Percentiles rank a stretch among this genome's conserved stretches.
Evolutionary conservation across 805 yeast genomes (phyloP).

Genomic region (Tetrapisispora namnaoensis): DNA sequence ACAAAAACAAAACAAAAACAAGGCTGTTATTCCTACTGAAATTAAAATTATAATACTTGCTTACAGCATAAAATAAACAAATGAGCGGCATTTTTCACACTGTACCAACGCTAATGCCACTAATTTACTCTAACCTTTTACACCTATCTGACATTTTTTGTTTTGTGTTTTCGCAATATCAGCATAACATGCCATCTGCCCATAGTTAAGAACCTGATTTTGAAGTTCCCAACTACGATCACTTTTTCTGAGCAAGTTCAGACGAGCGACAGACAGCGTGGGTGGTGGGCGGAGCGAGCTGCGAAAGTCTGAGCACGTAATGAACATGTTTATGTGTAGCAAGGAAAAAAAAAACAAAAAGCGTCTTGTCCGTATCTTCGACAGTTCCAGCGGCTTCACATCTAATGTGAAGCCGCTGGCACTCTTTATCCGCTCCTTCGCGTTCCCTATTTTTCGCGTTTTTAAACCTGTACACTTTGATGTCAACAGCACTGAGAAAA

Average conservation of each 20-base stretch:
- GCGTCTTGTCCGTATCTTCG: not conserved
- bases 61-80: too few species aligned
- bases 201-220: not conserved
- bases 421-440: not conserved
- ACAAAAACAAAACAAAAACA: not conserved
- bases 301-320: not conserved
- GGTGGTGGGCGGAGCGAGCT: not conserved
- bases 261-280: not conserved
- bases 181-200: not conserved
- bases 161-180: not conserved
- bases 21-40: too few species aligned
- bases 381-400: not conserved
- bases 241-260: not conserved
- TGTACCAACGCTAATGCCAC: not conserved
- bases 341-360: not conserved
- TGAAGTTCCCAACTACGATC: constrained; percentile 1
- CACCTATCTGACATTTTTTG: not conserved
- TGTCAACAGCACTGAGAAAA: too few species aligned
- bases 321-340: not conserved
- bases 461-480: too few species aligned
- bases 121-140: too few species aligned
- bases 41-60: too few species aligned
- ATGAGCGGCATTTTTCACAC: not conserved
- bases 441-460: not conserved
- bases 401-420: not conserved